Conservation (phyloP, 2,329 filamentous ascomycete species). For the Dothideomycetidae sp. region DNA sequence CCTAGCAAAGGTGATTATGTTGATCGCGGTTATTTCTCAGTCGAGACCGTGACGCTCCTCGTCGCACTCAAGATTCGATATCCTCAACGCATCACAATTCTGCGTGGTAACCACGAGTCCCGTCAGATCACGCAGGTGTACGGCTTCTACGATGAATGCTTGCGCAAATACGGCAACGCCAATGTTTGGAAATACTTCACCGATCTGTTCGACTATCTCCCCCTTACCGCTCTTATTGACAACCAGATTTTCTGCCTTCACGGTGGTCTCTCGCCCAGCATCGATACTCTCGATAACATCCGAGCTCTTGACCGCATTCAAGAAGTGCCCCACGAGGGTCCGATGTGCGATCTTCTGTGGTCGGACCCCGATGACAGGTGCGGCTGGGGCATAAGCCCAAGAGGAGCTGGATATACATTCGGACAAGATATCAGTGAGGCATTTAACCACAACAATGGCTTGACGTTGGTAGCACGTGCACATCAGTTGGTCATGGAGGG, state of each 20-base stretch:
- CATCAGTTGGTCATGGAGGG: constrained; percentile 99
- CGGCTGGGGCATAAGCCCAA: constrained; percentile 54
- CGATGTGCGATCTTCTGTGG: constrained; percentile 66
- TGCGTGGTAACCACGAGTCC: constrained; percentile 63
- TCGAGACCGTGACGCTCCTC: constrained; percentile 93
- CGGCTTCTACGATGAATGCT: constrained; percentile 65
- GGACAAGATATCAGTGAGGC: constrained; percentile 89
- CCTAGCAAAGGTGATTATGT: constrained; percentile 70
- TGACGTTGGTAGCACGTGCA: constrained; percentile 88
- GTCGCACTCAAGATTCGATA: constrained; percentile 93
- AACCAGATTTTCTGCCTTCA: constrained; percentile 62
- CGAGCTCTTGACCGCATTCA: constrained; percentile 59
- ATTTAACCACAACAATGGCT: constrained; percentile 97
- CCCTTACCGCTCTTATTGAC: constrained; percentile 58
- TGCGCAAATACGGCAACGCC: constrained; percentile 63
- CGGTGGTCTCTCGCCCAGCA: constrained; percentile 57
- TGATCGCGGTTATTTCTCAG: constrained; percentile 95
- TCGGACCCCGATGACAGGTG: constrained; percentile 54
- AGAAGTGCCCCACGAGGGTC: constrained; percentile 63
- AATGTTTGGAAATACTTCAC: constrained; percentile 69
- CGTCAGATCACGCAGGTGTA: constrained; percentile 67
- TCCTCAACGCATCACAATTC: constrained; percentile 57
- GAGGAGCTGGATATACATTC: constrained; percentile 37
- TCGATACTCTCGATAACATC: constrained; percentile 61
- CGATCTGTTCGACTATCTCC: constrained; percentile 65